Evolutionary conservation across 208 protist species (phyloP), one percentile per base, ranked within the genome.

Genomic region (Vickermania spadyakhi): DNA sequence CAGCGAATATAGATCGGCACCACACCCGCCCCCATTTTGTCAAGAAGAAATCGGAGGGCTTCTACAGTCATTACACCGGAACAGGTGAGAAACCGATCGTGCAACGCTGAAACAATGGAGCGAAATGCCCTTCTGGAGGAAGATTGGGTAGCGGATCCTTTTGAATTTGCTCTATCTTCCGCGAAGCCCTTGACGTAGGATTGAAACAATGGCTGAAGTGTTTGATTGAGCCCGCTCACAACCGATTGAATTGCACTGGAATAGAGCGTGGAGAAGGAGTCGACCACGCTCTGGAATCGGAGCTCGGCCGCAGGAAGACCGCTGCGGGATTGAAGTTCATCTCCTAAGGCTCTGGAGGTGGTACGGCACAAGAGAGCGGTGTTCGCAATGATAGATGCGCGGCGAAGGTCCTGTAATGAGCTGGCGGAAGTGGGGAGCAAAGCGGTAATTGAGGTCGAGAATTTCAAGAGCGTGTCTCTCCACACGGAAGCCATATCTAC

Each of bases 401-500:
- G 81, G 4, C 84, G 75, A 51, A 86, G 63, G 5, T 91, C 73
- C 3, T 84, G 65, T 49, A 57, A 54, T 18, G 56, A 86, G 2
- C 64, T 30, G 0, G 81, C 79, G 2, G 65, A 28, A 21, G 18
- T 14, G 0, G 76, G 79, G 54, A 92, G 57, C 26, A 92, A 45
- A 36, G 61, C 30, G 18, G 13, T 52, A 2, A 89, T 42, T 1
- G 64, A 57, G 30, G 68, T 62, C 54, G 75, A 59, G 56, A 91
- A 91, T 13, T 75, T 60, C 0, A 86, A 70, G 0, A 96, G 72
- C 58, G 93, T 75, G 28, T 77, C 72, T 1, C 82, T 74, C 86
- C 88, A 96, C 25, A 94, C 86, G 7, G 45, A 72, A 0, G 81
- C 80, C 84, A 95, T 92, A 3, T 96, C 84, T 2, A 94, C 59